Evolutionary conservation across 73 alveolate species (phyloP).

Genomic region (Paramecium pentaurelia): DNA sequence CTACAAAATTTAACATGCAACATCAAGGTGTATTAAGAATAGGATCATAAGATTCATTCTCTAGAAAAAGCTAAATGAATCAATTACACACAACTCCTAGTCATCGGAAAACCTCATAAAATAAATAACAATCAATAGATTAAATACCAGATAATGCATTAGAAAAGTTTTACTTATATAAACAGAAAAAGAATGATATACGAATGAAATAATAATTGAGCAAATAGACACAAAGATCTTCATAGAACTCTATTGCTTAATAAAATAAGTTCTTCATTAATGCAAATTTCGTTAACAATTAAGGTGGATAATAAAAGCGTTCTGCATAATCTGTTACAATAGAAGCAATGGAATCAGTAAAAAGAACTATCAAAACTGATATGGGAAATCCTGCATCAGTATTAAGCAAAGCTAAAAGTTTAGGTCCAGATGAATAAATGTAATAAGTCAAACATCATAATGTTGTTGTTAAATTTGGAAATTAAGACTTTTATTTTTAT

Average conservation of each 20-base stretch:
- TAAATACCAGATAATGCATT: conserved; percentile 39
- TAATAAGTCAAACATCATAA: not conserved
- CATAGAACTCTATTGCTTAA: not conserved
- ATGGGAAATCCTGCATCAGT: conserved; percentile 14
- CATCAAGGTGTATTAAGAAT: not conserved
- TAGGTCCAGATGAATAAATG: conserved; percentile 48
- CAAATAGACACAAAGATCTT: not conserved
- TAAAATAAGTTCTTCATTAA: conserved; percentile 40
- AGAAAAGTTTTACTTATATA: conserved; percentile 19
- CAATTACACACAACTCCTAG: not conserved
- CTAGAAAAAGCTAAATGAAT: not conserved
- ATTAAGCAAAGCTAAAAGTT: conserved; percentile 2
- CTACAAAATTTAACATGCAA: not conserved
- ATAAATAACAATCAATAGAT: not conserved
- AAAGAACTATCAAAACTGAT: conserved; percentile 32
- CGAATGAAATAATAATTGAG: not conserved
- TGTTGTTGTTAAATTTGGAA: conserved; percentile 19
- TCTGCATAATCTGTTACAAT: conserved; percentile 3
- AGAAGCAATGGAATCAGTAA: conserved; percentile 9
- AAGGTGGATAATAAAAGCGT: not conserved
- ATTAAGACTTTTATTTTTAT: not conserved
- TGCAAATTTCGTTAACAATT: conserved; percentile 27
- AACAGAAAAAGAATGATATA: conserved; percentile 19
- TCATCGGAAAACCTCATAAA: conserved; percentile 43
- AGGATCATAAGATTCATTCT: not conserved